Base-by-base conservation (phyloP, 2,329 filamentous ascomycete species). In the Nothophaeocryptopus gaeumannii region DNA sequence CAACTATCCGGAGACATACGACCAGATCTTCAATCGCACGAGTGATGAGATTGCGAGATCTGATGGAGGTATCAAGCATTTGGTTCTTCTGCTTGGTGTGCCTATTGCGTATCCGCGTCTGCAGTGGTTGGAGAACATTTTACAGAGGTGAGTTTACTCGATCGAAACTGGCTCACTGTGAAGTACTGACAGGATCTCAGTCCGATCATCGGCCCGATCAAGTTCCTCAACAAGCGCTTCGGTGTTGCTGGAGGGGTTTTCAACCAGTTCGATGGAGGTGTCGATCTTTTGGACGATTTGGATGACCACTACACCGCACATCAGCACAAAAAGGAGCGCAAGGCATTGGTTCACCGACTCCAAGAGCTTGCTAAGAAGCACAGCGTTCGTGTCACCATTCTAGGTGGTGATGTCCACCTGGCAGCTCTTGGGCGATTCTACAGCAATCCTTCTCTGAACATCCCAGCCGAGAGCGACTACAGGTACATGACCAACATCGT, bases 41-140 rank as follows among this genome's bases (percentile, higher is more conserved):
- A 66, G 76, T 29, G 66, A 68, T 9, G 79, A 84, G 55, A 70
- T 84, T 9, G 62, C 68, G 0, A 74, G 72, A 0, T 65, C 65
- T 2, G 75, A 79, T 48, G 76, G 75, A 26, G 73, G 79, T 13
- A 78, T 85, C 64, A 84, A 82, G 68, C 82, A 85, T 62, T 64
- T 85, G 15, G 73, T 85, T 34, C 68, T 85, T 15, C 70, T 85
- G 9, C 72, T 85, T 2, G 86, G 86, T 48, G 83, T 88, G 15
- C 88, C 90, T 0, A 92, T 95, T 60, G 74, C 75, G 1, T 77
- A 80, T 56, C 78, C 77, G 1, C 89, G 92, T 60, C 78, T 96
- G 46, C 93, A 91, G n/a, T 96, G 92, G 92, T 78, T 96, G 4
- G 92, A 97, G 68, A 96, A 96, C 64, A 87, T 96, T 50, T 81